Conservation (phyloP, 208 protist genomes). For the Zelonia costaricensis region DNA sequence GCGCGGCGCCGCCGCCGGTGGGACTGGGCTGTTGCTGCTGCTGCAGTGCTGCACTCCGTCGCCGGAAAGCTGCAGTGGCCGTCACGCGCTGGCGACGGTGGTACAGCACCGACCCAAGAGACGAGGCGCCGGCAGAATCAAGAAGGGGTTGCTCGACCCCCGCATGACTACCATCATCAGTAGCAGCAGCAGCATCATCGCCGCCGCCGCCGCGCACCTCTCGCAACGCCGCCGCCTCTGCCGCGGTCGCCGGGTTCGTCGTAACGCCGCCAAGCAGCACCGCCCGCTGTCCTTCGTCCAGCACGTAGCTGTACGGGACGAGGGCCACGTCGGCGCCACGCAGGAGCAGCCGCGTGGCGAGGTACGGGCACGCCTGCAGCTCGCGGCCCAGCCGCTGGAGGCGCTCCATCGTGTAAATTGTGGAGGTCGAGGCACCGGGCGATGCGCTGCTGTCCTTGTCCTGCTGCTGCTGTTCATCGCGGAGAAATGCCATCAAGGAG, state of each 20-base stretch:
- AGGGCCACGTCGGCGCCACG: conserved; percentile 76
- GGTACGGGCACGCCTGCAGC: conserved; percentile 79
- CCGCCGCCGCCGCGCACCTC: not conserved
- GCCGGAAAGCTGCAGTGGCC: conserved; percentile 8
- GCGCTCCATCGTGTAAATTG: conserved; percentile 45
- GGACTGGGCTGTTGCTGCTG: conserved; percentile 5
- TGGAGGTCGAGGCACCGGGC: not conserved
- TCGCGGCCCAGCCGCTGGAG: conserved; percentile 49
- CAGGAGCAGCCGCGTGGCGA: conserved; percentile 64
- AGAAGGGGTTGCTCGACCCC: too few species aligned
- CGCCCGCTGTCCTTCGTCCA: conserved; percentile 63
- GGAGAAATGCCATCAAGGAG: conserved; percentile 25
- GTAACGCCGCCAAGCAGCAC: conserved; percentile 60
- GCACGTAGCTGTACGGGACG: conserved; percentile 83
- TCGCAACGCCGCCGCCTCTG: conserved; percentile 24
- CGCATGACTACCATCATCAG: too few species aligned
- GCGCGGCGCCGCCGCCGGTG: not conserved
- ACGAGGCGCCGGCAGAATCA: not conserved
- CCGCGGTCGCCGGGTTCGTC: conserved; percentile 52
- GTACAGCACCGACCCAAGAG: conserved; percentile 28
- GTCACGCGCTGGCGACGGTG: conserved; percentile 24
- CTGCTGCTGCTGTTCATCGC: conserved; percentile 11
- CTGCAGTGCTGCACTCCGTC: not conserved
- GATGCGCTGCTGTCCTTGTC: not conserved
- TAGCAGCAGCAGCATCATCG: too few species aligned